Conservation (phyloP, 371 early-diverging fungal genomes). For the Haplosporangium sp. region DNA sequence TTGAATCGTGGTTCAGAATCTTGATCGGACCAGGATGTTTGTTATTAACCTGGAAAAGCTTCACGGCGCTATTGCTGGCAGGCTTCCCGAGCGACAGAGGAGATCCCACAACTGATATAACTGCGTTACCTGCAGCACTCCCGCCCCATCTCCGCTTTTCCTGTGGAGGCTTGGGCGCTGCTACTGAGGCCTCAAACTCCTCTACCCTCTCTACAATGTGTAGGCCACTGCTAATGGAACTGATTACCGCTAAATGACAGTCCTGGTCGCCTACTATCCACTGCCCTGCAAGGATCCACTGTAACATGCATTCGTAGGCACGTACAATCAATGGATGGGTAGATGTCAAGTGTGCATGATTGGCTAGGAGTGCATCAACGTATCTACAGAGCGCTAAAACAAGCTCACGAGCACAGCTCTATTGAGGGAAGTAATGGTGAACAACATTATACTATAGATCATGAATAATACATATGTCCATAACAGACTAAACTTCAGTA, state of each 20-base stretch:
- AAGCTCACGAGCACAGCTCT: slow-evolving; percentile 79
- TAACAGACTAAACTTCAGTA: neutral
- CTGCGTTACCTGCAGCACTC: slow-evolving; percentile 38
- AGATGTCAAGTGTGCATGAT: slow-evolving; percentile 47
- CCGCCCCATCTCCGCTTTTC: slow-evolving; percentile 52
- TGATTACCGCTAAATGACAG: slow-evolving; percentile 74
- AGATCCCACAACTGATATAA: slow-evolving; percentile 52
- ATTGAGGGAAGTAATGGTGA: slow-evolving; percentile 1
- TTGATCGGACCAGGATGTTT: slow-evolving; percentile 54
- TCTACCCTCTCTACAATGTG: slow-evolving; percentile 71
- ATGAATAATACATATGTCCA: neutral
- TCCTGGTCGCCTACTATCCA: slow-evolving; percentile 82
- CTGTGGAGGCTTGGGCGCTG: slow-evolving; percentile 45
- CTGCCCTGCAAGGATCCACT: slow-evolving; percentile 78
- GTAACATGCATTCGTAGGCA: slow-evolving; percentile 82
- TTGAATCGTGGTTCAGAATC: slow-evolving; percentile 40
- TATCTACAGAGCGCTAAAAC: slow-evolving; percentile 77
- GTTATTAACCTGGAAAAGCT: slow-evolving; percentile 49
- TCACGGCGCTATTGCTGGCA: slow-evolving; percentile 31
- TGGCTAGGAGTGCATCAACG: slow-evolving; percentile 70
- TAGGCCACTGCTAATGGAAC: slow-evolving; percentile 78
- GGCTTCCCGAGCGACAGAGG: slow-evolving; percentile 41
- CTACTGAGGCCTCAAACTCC: slow-evolving; percentile 46
- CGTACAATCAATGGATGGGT: slow-evolving; percentile 72
- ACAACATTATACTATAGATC: neutral